Base-by-base conservation (phyloP, 768 basidiomycete species). In the Amanita polypyramis region DNA sequence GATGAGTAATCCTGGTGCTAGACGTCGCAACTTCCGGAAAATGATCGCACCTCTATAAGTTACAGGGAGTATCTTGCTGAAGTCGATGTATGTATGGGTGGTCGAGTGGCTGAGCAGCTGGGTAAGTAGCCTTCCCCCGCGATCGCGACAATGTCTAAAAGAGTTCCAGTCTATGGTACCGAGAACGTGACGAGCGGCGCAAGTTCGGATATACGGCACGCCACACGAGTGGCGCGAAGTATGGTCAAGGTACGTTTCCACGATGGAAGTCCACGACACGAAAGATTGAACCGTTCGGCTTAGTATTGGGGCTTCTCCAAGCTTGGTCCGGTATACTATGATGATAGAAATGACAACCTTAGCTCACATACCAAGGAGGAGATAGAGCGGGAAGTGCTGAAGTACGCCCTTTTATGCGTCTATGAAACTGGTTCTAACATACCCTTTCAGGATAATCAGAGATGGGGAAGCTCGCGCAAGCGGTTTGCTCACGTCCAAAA, bases 51-150 rank as follows among this genome's bases (percentile, higher is more conserved):
- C 51, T 89, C 87, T 23, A 63, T 88, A 25, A 83, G 77, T 33
- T 68, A 74, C 36, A 85, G 77, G 52, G 81, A 94, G 63, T 91
- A 79, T 61, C 70, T 82, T 37, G 87, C 87, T 14, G 69, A 72
- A 53, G 91, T 98, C 55, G 95, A 96, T 63, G 93, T 96, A 19
- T 80, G 78, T 27, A 85, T 97, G 75, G 95, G 93, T 9, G 95
- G 96, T 17, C 84, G 96, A 42, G 87, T 93, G 5, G 96, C 96
- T 19, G 96, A 99, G 65, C 90, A 89, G 67, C 63, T 96, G 55
- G 77, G 88, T 85, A 59, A 55, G 82, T 61, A 54, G 21, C 17
- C 42, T 41, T 46, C 7, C 29, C 10, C 15, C 23, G 50, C 48
- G 38, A 33, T 25, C 34, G 52, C 45, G 25, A 53, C 47, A 53